Evolutionary conservation across 441 rosid species (phyloP), one percentile per base, ranked within the genome.

Genomic region (Pelargonium fulgidum): DNA sequence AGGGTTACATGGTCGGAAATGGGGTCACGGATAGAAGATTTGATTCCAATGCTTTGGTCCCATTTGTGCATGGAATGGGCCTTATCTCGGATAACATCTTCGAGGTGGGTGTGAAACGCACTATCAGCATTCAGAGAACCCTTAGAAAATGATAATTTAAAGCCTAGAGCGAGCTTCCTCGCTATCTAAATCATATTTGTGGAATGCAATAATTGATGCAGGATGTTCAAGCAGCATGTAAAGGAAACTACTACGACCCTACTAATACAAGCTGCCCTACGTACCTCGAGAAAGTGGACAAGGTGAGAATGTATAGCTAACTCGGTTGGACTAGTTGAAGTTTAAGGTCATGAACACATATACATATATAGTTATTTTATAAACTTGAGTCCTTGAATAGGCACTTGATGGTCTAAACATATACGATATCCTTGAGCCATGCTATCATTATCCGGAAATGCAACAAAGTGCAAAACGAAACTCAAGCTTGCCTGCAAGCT

Each of bases 1-100:
- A 86, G 90, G 90, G 90, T 26, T 84, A 84, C 73, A 62, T 82
- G 72, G 71, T 84, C 41, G 90, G 90, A 0, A 86, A 86, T 68
- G 90, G 85, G 20, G 82, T 75, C 19, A 61, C 81, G 3, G 70
- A 59, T 16, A 16, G 1, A 0, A 22, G 22, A 63, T 82, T 65
- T 67, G 87, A 80, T 41, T 85, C 79, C 7, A 71, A 68, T 69
- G 81, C 86, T 47, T 72, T 81, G 20, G 54, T 86, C 62, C 71
- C 84, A 8, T 86, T 86, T 22, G 75, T 72, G 0, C 83, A 82
- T 70, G 88, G 90, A 13, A 86, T 86, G 90, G 87, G 76, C 39
- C 83, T 86, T 5, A 75, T 86, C 42, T 86, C 90, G 1, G 72
- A 82, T 13, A 81, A 80, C 16, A 81, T 86, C 50, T 82, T 71